A percentile compares a stretch with the other conserved stretches of the same genome.
phyloP scores from a whole-genome alignment of 208 protist species.

The Leishmania amazonensis region DNA sequence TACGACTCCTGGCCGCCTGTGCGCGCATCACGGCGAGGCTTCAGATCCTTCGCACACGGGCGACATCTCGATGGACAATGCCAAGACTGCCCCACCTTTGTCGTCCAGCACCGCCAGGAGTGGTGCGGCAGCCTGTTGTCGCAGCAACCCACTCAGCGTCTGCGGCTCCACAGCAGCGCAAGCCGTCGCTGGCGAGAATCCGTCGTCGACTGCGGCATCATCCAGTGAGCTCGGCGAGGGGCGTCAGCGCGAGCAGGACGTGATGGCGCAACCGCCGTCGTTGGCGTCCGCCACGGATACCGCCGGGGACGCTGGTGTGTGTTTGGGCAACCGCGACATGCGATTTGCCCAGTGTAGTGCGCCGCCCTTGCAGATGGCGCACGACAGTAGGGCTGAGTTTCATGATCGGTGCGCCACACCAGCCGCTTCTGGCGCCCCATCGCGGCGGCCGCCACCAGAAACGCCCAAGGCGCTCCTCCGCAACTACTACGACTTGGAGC shows the following conservation, averaged over 20 bases:
- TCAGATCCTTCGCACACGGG: background rate
- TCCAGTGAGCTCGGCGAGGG: background rate
- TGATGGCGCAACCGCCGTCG: background rate
- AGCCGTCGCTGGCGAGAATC: background rate
- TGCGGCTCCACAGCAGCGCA: background rate
- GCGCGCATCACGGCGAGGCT: background rate
- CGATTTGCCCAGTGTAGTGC: background rate
- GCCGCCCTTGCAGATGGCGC: background rate
- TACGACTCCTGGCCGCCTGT: conserved; percentile 1
- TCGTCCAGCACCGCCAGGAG: background rate
- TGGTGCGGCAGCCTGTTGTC: background rate
- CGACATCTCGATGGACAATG: background rate
- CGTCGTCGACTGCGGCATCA: background rate
- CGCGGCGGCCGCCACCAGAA: background rate
- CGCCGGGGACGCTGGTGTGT: background rate
- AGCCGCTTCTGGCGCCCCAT: background rate
- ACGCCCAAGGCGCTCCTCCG: conserved; percentile 10
- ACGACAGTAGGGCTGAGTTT: background rate
- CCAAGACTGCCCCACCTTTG: background rate
- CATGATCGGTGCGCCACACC: background rate
- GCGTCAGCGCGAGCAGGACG: background rate
- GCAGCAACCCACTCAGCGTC: background rate
- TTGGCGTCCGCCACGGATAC: background rate
- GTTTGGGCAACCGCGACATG: background rate
- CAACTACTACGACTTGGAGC: conserved; percentile 31